phyloP scores from a whole-genome alignment of 2,329 filamentous ascomycete species.

The Phyllosticta ampelicida region DNA sequence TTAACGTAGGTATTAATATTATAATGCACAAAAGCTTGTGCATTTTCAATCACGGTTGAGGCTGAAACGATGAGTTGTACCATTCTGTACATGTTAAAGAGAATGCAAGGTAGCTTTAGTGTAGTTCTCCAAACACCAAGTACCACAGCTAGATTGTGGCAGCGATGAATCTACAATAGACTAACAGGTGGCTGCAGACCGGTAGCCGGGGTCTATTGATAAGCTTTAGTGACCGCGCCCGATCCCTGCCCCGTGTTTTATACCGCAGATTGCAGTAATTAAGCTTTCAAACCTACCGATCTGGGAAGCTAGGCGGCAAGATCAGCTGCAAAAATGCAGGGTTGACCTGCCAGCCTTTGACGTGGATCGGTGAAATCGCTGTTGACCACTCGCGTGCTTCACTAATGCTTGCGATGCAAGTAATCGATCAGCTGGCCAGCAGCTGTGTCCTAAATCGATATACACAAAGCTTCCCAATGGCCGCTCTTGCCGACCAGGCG shows the following conservation, averaged over 20 bases:
- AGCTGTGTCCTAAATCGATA: neutral
- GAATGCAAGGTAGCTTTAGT: neutral
- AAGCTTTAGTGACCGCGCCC: neutral
- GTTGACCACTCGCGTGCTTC: neutral
- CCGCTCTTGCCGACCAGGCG: neutral
- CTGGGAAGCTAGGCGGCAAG: neutral
- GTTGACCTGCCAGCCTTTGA: neutral
- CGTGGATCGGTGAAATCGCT: neutral
- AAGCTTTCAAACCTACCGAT: neutral
- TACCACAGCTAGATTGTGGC: neutral
- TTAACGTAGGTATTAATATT: neutral
- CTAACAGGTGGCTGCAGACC: neutral
- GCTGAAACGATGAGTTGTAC: neutral
- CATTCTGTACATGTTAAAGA: neutral
- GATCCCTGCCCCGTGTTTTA: neutral
- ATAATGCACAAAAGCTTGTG: neutral
- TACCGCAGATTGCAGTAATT: neutral
- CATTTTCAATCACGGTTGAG: neutral
- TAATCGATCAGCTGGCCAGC: neutral
- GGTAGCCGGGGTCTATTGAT: neutral
- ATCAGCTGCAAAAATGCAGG: neutral
- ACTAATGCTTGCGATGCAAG: neutral
- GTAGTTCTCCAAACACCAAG: neutral
- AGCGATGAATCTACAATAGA: neutral
- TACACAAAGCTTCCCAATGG: neutral